phyloP scores from a whole-genome alignment of 2,329 filamentous ascomycete genomes.

The Knufia fluminis region DNA sequence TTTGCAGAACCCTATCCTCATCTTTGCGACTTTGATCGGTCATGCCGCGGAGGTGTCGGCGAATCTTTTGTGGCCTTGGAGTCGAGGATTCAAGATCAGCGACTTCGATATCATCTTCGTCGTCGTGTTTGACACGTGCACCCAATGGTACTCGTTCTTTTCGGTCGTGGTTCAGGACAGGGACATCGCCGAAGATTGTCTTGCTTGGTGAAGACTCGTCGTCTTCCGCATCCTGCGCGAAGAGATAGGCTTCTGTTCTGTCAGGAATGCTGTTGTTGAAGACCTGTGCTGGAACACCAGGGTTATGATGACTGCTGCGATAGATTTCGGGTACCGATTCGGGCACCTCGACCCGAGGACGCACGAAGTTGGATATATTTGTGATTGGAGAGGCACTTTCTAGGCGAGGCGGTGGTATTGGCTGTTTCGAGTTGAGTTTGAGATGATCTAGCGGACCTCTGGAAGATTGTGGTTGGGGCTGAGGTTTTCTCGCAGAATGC shows the following conservation, averaged over 20 bases:
- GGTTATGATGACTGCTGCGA: not conserved
- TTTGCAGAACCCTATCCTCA: not conserved
- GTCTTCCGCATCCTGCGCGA: not conserved
- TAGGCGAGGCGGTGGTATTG: not conserved
- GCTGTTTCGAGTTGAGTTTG: not conserved
- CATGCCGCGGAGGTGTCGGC: not conserved
- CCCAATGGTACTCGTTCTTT: conserved; percentile 4
- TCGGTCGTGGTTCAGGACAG: not conserved
- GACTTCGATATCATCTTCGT: not conserved
- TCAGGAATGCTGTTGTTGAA: conserved; percentile 2
- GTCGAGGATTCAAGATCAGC: not conserved
- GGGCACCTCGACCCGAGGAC: not conserved
- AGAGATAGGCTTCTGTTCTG: not conserved
- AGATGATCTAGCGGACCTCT: not conserved
- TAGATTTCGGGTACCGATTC: not conserved
- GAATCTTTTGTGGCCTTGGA: not conserved
- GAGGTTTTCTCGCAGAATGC: too few species aligned
- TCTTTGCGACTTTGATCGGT: not conserved
- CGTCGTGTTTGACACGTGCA: not conserved
- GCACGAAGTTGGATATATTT: not conserved
- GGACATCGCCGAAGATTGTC: conserved; percentile 2
- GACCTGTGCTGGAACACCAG: not conserved
- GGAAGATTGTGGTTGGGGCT: not conserved
- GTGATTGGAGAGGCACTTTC: not conserved
- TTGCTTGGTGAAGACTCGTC: not conserved